Base-by-base conservation (phyloP, 129 eudicot genomes). In the Flaveria brownii region DNA sequence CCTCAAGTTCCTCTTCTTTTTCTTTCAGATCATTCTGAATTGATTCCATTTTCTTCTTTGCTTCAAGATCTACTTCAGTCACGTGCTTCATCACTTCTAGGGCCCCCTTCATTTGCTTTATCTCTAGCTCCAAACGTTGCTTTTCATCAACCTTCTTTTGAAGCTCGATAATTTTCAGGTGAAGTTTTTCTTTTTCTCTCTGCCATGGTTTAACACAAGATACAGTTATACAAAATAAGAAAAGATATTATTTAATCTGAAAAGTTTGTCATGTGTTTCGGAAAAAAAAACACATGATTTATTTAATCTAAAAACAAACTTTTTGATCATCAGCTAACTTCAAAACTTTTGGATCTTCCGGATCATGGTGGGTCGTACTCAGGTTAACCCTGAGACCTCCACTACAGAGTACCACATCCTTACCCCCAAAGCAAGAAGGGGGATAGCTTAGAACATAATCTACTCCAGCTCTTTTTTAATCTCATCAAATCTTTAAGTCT, bases 111-210 rank as follows among this genome's bases (percentile, higher is more conserved):
- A 85, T 51, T 65, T 76, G 87, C 23, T 75, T 73, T n/a, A 87
- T 86, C 47, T 84, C 79, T 63, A 86, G 72, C 73, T 87, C 89
- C 55, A 85, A 45, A 13, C 81, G 83, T 77, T 90, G 96, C 78
- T 84, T 85, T n/a, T 79, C 89, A 78, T 90, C 87, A 13, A 90
- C 83, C 73, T 85, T 59, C 72, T 75, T 85, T 52, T 90, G 85
- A 56, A 90, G 86, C 46, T 85, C 85, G 2, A 90, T 84, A 28
- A 82, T 73, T 42, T 56, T 77, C 47, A 74, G 84, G 63, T 82
- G 84, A 68, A 90, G 92, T 57, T 82, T 64, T 49, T 90, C 90
- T 74, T 82, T 87, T 80, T 86, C 77, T 69, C 69, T 84, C 93
- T 88, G 89, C 26, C 62, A 76, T 50, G 28, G 55, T 6, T 54